A percentile compares a stretch with the other conserved stretches of the same genome.
Conservation (phyloP, 2,329 filamentous ascomycete species). For the Pseudogymnoascus sp. region DNA sequence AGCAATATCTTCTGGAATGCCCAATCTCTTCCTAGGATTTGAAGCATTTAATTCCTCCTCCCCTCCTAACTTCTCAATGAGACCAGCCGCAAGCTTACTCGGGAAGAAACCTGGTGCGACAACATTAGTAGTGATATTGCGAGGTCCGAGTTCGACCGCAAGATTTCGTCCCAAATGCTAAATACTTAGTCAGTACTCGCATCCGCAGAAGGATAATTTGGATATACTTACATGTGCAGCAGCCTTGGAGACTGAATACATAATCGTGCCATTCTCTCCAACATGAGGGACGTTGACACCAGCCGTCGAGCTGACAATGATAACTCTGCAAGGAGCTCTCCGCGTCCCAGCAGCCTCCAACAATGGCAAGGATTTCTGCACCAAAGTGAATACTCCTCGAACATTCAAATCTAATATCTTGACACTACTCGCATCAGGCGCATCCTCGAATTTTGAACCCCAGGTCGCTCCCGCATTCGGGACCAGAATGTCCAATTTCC, state of each 20-base stretch:
- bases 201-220: background rate
- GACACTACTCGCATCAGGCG: conserved; percentile 53
- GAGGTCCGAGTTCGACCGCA: conserved; percentile 61
- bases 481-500: conserved; percentile 59
- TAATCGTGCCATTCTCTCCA: conserved; percentile 55
- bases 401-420: conserved; percentile 68
- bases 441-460: conserved; percentile 59
- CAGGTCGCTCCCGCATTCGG: conserved; percentile 68
- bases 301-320: conserved; percentile 61
- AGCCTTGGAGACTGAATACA: conserved; percentile 63
- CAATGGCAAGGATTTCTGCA: conserved; percentile 45
- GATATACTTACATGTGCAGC: conserved; percentile 40
- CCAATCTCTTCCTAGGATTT: conserved; percentile 49
- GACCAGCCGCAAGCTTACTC: conserved; percentile 58
- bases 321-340: conserved; percentile 52
- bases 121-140: conserved; percentile 58
- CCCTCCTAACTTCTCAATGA: conserved; percentile 58
- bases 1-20: conserved; percentile 53
- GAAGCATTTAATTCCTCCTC: conserved; percentile 41
- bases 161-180: conserved; percentile 61
- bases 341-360: conserved; percentile 17
- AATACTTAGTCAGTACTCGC: conserved; percentile 22
- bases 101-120: conserved; percentile 66
- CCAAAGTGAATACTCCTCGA: conserved; percentile 62
- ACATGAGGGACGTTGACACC: conserved; percentile 55